These are phyloP conservation scores for Ilex asprella DNA, from an alignment of 257 asterid genomes.

Conservation along the genomic window DNA sequence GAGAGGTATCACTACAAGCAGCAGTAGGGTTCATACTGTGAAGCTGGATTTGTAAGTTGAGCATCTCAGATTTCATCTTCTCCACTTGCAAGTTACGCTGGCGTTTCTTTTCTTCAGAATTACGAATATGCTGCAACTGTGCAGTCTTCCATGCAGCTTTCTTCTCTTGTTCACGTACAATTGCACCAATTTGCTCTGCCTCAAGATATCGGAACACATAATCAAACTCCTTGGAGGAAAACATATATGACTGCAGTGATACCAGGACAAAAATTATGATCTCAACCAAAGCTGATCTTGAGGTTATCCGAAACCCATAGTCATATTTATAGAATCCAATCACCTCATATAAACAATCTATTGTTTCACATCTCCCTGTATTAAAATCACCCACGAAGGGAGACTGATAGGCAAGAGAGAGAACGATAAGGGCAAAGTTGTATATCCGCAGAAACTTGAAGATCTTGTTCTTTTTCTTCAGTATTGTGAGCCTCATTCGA, in stretches of 20 bases:
- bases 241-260: conserved; percentile 94
- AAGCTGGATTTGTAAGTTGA: conserved; percentile 86
- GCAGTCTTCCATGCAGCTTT: conserved; percentile 94
- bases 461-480: conserved; percentile 87
- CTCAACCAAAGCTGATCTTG: conserved; percentile 97
- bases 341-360: conserved; percentile 88
- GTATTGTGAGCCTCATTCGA: conserved; percentile 84
- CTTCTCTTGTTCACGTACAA: conserved; percentile 93
- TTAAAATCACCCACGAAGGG: conserved; percentile 79
- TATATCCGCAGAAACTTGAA: conserved; percentile 78
- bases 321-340: conserved; percentile 94
- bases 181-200: conserved; percentile 98
- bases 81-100: conserved; percentile 95
- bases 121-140: conserved; percentile 86
- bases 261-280: conserved; percentile 85
- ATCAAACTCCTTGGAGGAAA: conserved; percentile 89
- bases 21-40: conserved; percentile 57
- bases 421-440: conserved; percentile 88
- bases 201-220: conserved; percentile 98
- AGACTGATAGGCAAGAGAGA: conserved; percentile 93
- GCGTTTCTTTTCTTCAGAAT: conserved; percentile 78
- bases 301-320: conserved; percentile 94
- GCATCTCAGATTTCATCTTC: conserved; percentile 99
- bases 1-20: conserved; percentile 46
- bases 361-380: conserved; percentile 74